Conservation (phyloP, 169 alveolate genomes). For the Eimeria sp. region DNA sequence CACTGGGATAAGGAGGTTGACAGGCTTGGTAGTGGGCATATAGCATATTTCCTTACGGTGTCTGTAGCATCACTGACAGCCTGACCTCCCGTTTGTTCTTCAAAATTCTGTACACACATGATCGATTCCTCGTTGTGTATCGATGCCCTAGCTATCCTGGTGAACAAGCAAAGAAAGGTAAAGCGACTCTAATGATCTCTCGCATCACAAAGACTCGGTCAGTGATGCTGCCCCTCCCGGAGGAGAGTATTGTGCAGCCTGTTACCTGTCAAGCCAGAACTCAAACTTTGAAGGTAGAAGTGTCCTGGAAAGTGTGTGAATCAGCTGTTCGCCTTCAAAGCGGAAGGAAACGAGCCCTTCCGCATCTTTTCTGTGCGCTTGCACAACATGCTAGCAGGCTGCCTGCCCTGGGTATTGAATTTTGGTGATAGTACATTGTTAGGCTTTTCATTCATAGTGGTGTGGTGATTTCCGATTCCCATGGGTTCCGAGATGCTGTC, state of each 20-base stretch:
- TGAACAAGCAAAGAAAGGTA: background rate
- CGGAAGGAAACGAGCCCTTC: slow-evolving; percentile 22
- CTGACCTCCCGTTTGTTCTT: slow-evolving; percentile 53
- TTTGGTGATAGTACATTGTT: background rate
- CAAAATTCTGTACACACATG: slow-evolving; percentile 56
- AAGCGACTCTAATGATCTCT: background rate
- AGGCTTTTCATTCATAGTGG: background rate
- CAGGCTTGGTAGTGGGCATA: background rate
- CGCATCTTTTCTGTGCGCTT: background rate
- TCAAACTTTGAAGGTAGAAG: slow-evolving; percentile 65
- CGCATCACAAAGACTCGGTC: background rate
- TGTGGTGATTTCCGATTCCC: too few species aligned
- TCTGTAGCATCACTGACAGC: slow-evolving; percentile 26
- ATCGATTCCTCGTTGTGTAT: background rate
- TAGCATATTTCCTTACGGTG: slow-evolving; percentile 57
- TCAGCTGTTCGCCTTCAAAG: slow-evolving; percentile 60
- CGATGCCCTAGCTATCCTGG: background rate
- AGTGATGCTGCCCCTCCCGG: background rate
- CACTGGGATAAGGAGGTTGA: background rate
- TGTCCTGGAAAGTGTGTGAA: slow-evolving; percentile 54
- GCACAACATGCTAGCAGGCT: background rate
- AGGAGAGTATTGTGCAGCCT: background rate
- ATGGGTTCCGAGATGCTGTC: background rate
- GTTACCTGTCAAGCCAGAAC: slow-evolving; percentile 78
- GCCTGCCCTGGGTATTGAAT: background rate